Base-by-base conservation (phyloP, 345 rosid species). In the Firmiana major region DNA sequence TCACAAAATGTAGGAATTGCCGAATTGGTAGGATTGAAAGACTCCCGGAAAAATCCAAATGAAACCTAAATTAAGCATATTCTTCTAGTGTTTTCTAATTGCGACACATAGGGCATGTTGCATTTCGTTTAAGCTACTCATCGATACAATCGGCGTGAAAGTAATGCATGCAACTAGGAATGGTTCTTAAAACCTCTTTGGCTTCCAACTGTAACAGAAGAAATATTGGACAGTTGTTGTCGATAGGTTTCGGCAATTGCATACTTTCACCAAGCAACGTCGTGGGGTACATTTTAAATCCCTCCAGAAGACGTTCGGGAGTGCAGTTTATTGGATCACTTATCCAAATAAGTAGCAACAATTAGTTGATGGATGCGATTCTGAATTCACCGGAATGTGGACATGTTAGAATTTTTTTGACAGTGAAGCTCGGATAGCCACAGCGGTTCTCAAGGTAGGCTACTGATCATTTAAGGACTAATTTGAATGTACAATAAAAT, bases 301-400 rank as follows among this genome's bases (percentile, higher is more conserved):
- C 38, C 1, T 55, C 12, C 22, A 80, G 85, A 67, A 77, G 79
- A 28, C 83, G 83, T 10, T 57, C 31, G 0, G 80, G 63, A 40
- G 57, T 57, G 81, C 84, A 78, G 68, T 26, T 0, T 5, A 21
- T 28, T 0, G 76, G 82, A 48, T 80, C 79, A 7, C 9, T 34
- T 16, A 77, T 64, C 51, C 4, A 0, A 9, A 77, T 16, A 0
- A 2, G 36, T 63, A 63, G 73, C 11, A 9, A 7, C 10, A 1
- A 0, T 46, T 76, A 76, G 31, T 46, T 60, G 49, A 80, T 80
- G 42, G 1, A 6, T 40, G 15, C 9, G 43, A 80, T 73, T 6
- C 0, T 1, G 24, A 80, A 80, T 5, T 65, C 53, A 1, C 83
- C 77, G 5, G 79, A 71, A 0, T 0, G 4, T 9, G 79, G 75